These are phyloP conservation scores for Aspergillus floridensis DNA, from an alignment of 2,329 filamentous ascomycete genomes.

Conservation along the genomic window DNA sequence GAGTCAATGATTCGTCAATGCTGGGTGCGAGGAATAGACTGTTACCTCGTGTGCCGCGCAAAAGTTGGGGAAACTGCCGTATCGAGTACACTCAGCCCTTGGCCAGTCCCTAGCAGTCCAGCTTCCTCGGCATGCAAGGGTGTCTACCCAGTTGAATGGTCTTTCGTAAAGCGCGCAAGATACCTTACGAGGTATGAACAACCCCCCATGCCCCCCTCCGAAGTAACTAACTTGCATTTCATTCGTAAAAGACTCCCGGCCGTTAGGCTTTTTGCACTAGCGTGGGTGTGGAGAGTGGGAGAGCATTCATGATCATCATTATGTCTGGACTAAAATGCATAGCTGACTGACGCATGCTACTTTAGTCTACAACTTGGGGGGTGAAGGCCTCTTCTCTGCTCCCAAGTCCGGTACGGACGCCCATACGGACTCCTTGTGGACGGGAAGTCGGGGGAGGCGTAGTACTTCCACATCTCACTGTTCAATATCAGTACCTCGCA, in stretches of 20 bases:
- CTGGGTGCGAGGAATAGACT: neutral
- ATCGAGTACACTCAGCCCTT: neutral
- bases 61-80: neutral
- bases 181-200: neutral
- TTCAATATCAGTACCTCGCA: neutral
- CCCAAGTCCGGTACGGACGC: neutral
- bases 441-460: neutral
- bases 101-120: neutral
- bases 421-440: neutral
- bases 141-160: neutral
- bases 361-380: neutral
- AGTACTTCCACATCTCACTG: neutral
- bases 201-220: neutral
- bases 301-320: neutral
- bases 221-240: neutral
- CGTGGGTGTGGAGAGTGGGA: neutral
- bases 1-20: neutral
- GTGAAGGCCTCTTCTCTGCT: neutral
- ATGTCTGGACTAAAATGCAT: neutral
- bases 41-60: neutral
- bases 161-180: neutral
- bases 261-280: neutral
- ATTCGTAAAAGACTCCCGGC: conserved; percentile 1
- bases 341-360: neutral
- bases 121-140: neutral